Conservation (phyloP, 805 yeast species). For the Kodamaea neixiangensis region DNA sequence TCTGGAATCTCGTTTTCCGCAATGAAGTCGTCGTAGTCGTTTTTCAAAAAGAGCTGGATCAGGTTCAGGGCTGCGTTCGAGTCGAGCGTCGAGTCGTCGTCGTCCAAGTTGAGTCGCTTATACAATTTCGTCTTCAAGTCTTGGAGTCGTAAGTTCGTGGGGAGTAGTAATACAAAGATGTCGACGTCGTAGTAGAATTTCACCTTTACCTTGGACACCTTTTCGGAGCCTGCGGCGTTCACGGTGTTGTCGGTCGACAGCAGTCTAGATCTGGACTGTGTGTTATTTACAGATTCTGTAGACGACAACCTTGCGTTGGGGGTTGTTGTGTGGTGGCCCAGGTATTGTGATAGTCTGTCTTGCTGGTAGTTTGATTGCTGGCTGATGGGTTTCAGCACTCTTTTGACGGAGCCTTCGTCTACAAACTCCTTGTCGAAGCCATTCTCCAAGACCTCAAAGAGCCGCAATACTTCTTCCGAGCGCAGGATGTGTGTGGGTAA, state of each 20-base stretch:
- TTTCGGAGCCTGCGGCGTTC: slow-evolving; percentile 15
- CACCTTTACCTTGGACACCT: slow-evolving; percentile 51
- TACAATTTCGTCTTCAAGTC: slow-evolving; percentile 54
- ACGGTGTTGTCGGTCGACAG: slow-evolving; percentile 11
- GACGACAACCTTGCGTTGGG: slow-evolving; percentile 22
- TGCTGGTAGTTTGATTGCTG: slow-evolving; percentile 48
- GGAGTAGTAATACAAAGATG: slow-evolving; percentile 69
- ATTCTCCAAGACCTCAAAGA: slow-evolving; percentile 65
- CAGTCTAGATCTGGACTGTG: slow-evolving; percentile 11
- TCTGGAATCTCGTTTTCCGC: slow-evolving; percentile 28
- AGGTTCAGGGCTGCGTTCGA: slow-evolving; percentile 13
- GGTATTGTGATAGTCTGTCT: slow-evolving; percentile 55
- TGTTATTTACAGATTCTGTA: slow-evolving; percentile 25
- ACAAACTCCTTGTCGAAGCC: slow-evolving; percentile 58
- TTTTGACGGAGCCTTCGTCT: slow-evolving; percentile 13
- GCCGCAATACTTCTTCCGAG: slow-evolving; percentile 62
- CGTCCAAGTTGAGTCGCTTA: slow-evolving; percentile 46
- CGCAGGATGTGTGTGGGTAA: slow-evolving; percentile 78
- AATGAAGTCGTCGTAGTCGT: slow-evolving; percentile 43
- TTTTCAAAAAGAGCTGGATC: slow-evolving; percentile 40
- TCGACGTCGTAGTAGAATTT: slow-evolving; percentile 81
- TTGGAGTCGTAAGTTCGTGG: slow-evolving; percentile 46
- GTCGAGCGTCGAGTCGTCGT: slow-evolving; percentile 5
- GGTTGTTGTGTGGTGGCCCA: slow-evolving; percentile 25
- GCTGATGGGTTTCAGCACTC: slow-evolving; percentile 39